Conservation (phyloP, 2,329 filamentous ascomycete species). For the Dendrostoma leiphaemia region DNA sequence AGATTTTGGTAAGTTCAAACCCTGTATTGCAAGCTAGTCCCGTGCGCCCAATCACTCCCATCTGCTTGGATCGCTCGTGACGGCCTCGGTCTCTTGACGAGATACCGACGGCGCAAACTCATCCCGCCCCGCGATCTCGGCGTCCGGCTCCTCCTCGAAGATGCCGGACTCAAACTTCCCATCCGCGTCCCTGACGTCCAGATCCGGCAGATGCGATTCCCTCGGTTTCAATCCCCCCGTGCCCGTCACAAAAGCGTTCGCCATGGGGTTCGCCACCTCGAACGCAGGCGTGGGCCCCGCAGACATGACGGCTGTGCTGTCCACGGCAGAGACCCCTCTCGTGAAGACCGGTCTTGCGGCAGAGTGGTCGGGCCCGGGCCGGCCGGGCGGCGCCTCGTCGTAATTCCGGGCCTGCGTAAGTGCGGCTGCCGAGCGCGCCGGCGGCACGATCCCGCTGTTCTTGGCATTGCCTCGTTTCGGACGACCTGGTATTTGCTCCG, state of each 20-base stretch:
- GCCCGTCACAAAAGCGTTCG: constrained; percentile 1
- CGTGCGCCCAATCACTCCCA: background rate
- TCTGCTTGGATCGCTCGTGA: background rate
- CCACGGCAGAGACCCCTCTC: constrained; percentile 11
- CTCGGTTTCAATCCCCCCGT: constrained; percentile 4
- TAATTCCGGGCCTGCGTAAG: constrained; percentile 1
- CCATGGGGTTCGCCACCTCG: constrained; percentile 7
- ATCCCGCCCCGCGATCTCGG: constrained; percentile 1
- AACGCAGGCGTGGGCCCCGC: constrained; percentile 10
- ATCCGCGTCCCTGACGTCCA: background rate
- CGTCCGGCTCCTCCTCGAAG: background rate
- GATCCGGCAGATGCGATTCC: constrained; percentile 16
- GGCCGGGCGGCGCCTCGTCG: constrained; percentile 9
- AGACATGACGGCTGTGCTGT: constrained; percentile 14
- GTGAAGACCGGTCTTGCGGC: constrained; percentile 11
- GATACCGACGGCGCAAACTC: background rate
- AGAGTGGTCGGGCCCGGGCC: constrained; percentile 7
- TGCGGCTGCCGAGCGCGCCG: background rate
- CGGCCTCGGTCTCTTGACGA: constrained; percentile 2
- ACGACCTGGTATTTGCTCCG: background rate
- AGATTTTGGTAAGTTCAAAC: no score
- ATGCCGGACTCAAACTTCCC: constrained; percentile 1
- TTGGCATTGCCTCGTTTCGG: background rate
- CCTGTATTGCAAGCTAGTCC: background rate
- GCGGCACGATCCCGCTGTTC: background rate